A percentile compares a stretch with the other conserved stretches of the same genome.
These are phyloP conservation scores for Dendrobium officinale DNA, from an alignment of 106 monocot genomes.

Conservation along the genomic window DNA sequence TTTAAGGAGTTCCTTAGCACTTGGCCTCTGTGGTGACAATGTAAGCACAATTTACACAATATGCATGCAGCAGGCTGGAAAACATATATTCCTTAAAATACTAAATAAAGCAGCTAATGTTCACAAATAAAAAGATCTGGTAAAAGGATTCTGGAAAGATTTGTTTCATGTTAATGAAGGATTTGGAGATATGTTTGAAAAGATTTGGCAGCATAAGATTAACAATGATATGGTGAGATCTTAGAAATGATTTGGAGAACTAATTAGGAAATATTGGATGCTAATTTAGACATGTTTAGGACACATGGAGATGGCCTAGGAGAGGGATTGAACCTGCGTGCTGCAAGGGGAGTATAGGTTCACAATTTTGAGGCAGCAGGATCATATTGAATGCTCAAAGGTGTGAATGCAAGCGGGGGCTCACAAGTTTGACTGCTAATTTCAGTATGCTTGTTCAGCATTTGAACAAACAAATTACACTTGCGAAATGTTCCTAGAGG, in stretches of 20 bases:
- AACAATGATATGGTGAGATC: too few relatives aligned
- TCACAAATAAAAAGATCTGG: neutral
- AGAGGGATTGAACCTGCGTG: neutral
- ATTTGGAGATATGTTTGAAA: too few relatives aligned
- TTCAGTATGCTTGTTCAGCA: neutral
- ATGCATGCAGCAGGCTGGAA: neutral
- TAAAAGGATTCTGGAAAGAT: neutral
- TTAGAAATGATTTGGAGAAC: neutral
- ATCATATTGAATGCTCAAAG: too few relatives aligned
- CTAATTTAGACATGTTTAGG: neutral
- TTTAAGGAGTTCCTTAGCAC: conserved; percentile 92
- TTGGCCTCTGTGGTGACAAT: conserved; percentile 62
- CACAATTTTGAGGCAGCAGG: neutral
- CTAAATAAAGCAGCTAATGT: neutral
- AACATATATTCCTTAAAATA: neutral
- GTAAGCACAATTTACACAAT: conserved; percentile 1
- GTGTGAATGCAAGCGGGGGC: neutral
- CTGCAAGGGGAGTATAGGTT: neutral
- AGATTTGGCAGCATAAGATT: too few relatives aligned
- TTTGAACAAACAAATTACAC: neutral
- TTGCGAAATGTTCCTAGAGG: neutral
- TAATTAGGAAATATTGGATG: neutral
- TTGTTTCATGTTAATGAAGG: neutral
- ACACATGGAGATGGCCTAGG: neutral
- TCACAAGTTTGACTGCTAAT: neutral